These are phyloP conservation scores for Pseudogymnoascus sp. DNA, from an alignment of 2,329 filamentous ascomycete genomes.

Conservation along the genomic window DNA sequence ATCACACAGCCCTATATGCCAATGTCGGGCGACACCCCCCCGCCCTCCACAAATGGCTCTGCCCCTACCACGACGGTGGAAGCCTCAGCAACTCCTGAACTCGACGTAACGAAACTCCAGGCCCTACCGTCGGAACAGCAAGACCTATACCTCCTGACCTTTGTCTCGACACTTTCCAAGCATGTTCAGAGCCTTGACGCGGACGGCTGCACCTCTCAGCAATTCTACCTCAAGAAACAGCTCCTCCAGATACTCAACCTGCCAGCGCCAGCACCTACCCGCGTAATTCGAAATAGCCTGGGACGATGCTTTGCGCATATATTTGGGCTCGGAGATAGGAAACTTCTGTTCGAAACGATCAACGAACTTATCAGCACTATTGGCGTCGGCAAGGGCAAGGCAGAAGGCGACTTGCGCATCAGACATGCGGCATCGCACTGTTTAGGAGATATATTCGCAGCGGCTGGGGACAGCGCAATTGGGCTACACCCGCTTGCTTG, in stretches of 20 bases:
- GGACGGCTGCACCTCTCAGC: slow-evolving; percentile 79
- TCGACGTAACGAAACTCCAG: slow-evolving; percentile 85
- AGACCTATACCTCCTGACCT: slow-evolving; percentile 86
- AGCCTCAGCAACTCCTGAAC: slow-evolving; percentile 58
- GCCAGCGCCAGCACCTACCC: slow-evolving; percentile 69
- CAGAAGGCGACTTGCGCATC: slow-evolving; percentile 66
- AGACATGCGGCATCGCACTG: slow-evolving; percentile 86
- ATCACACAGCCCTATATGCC: neutral
- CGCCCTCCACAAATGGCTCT: slow-evolving; percentile 28
- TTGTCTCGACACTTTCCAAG: slow-evolving; percentile 72
- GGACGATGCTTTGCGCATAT: slow-evolving; percentile 78
- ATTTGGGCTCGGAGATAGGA: slow-evolving; percentile 78
- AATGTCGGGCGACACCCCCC: slow-evolving; percentile 27
- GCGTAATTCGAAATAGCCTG: slow-evolving; percentile 83
- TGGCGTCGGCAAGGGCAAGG: slow-evolving; percentile 63
- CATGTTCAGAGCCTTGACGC: slow-evolving; percentile 68
- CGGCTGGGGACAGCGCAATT: slow-evolving; percentile 90
- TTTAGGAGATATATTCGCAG: slow-evolving; percentile 79
- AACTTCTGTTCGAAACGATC: slow-evolving; percentile 87
- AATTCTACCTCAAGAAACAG: slow-evolving; percentile 88
- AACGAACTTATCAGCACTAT: slow-evolving; percentile 75
- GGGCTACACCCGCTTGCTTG: slow-evolving; percentile 71
- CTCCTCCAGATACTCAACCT: slow-evolving; percentile 88
- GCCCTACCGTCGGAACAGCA: slow-evolving; percentile 89
- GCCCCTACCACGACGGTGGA: slow-evolving; percentile 30